phyloP scores from a whole-genome alignment of 2,329 filamentous ascomycete species.

The Diaporthe citrichinensis region DNA sequence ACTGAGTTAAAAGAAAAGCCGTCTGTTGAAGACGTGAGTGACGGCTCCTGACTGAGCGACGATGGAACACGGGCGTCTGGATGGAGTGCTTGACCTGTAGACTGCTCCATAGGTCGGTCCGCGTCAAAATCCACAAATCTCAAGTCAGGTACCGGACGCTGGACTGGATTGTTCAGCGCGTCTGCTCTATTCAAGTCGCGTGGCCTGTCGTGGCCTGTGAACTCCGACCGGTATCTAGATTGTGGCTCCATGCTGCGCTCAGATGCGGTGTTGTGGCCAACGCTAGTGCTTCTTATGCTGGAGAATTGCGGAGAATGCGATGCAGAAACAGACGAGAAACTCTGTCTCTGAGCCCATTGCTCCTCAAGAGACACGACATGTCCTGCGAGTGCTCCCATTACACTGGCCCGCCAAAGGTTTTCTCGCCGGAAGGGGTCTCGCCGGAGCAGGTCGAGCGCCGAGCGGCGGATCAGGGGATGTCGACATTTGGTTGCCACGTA shows the following conservation, averaged over 20 bases:
- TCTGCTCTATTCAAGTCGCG: not conserved
- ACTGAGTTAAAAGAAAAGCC: constrained; percentile 35
- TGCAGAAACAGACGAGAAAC: not conserved
- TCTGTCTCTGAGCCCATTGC: constrained; percentile 38
- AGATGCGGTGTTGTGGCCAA: not conserved
- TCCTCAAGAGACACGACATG: constrained; percentile 56
- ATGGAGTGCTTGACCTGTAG: constrained; percentile 30
- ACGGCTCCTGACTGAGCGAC: constrained; percentile 29
- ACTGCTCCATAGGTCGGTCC: constrained; percentile 6
- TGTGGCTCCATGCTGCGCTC: constrained; percentile 5
- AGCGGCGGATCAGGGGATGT: constrained; percentile 55
- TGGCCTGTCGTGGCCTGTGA: not conserved
- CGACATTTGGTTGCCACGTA: constrained; percentile 55
- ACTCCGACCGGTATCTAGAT: not conserved
- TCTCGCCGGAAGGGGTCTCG: constrained; percentile 50
- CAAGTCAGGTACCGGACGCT: not conserved
- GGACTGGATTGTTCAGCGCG: not conserved
- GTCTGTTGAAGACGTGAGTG: constrained; percentile 19
- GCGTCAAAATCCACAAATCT: constrained; percentile 25
- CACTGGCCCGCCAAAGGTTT: constrained; percentile 54
- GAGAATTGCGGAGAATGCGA: constrained; percentile 18
- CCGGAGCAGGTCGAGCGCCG: constrained; percentile 53
- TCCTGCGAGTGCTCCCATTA: constrained; percentile 49
- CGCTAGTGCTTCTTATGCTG: not conserved
- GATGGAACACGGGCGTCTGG: constrained; percentile 20